These are phyloP conservation scores for Xenoacremonium recifei DNA, from an alignment of 2,329 filamentous ascomycete species.

Conservation along the genomic window DNA sequence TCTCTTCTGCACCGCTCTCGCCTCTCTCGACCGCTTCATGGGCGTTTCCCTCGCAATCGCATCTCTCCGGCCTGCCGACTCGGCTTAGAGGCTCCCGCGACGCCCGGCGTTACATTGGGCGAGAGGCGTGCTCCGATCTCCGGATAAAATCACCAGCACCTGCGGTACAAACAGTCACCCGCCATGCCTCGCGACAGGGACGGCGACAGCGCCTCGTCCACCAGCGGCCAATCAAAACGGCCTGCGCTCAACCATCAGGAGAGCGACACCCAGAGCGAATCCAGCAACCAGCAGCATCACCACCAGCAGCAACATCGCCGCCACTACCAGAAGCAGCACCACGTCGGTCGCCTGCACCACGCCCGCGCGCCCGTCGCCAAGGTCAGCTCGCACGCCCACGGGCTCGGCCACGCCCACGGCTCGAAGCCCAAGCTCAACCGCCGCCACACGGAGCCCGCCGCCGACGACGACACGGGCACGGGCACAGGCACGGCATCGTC, in stretches of 20 bases:
- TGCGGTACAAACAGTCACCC: too few species aligned
- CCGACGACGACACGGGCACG: not conserved
- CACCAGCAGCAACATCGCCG: slow-evolving; percentile 28
- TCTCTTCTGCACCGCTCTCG: too few species aligned
- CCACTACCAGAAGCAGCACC: slow-evolving; percentile 33
- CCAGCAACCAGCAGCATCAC: slow-evolving; percentile 20
- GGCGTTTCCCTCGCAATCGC: not conserved
- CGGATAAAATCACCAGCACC: too few species aligned
- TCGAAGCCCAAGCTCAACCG: slow-evolving; percentile 47
- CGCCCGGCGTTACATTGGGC: too few species aligned
- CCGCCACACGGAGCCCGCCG: slow-evolving; percentile 31
- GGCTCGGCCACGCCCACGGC: too few species aligned
- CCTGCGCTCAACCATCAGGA: slow-evolving; percentile 38
- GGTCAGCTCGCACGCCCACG: too few species aligned
- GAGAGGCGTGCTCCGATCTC: too few species aligned
- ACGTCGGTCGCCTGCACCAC: slow-evolving; percentile 44
- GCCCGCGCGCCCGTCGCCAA: slow-evolving; percentile 53
- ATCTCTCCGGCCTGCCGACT: not conserved
- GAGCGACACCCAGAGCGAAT: slow-evolving; percentile 32
- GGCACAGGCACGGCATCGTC: not conserved
- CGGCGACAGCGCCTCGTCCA: slow-evolving; percentile 45
- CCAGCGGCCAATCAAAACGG: slow-evolving; percentile 57
- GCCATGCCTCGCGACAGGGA: slow-evolving; percentile 46
- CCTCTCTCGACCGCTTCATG: too few species aligned
- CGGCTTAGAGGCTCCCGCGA: not conserved